These are phyloP conservation scores for Mortierella sp. DNA, from an alignment of 371 early-diverging fungal genomes.

Conservation along the genomic window DNA sequence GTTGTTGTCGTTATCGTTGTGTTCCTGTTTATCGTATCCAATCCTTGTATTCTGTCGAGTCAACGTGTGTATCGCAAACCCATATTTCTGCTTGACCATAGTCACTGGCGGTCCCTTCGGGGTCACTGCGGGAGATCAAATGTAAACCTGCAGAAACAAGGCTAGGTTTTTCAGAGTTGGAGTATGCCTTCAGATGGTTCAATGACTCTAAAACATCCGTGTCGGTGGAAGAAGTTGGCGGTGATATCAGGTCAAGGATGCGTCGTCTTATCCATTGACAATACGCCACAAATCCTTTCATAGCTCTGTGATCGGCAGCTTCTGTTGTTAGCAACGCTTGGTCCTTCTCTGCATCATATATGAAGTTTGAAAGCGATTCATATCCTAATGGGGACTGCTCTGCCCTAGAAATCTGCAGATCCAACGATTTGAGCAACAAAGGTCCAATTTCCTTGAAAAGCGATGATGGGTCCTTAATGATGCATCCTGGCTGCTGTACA, in stretches of 20 bases:
- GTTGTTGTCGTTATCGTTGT: too few relatives aligned
- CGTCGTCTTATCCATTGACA: slow-evolving; percentile 10
- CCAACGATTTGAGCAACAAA: neutral
- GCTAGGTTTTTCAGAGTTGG: neutral
- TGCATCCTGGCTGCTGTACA: slow-evolving; percentile 9
- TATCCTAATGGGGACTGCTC: neutral
- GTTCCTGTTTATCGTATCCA: neutral
- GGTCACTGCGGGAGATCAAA: neutral
- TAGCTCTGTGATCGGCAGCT: neutral
- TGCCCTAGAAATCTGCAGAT: neutral
- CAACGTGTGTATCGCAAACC: neutral
- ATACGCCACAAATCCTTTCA: neutral
- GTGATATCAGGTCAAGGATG: neutral
- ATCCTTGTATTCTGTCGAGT: slow-evolving; percentile 2
- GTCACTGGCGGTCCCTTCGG: neutral
- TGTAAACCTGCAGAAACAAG: neutral
- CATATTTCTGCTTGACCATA: neutral
- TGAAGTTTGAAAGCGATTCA: neutral
- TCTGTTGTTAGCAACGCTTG: neutral
- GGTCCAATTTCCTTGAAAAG: neutral
- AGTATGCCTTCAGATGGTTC: neutral
- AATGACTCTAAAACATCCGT: neutral
- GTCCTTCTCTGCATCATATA: neutral
- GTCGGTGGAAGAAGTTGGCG: neutral
- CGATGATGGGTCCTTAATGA: neutral